These are phyloP conservation scores for Ambrosiella xylebori DNA, from an alignment of 2,329 filamentous ascomycete species.

Conservation along the genomic window DNA sequence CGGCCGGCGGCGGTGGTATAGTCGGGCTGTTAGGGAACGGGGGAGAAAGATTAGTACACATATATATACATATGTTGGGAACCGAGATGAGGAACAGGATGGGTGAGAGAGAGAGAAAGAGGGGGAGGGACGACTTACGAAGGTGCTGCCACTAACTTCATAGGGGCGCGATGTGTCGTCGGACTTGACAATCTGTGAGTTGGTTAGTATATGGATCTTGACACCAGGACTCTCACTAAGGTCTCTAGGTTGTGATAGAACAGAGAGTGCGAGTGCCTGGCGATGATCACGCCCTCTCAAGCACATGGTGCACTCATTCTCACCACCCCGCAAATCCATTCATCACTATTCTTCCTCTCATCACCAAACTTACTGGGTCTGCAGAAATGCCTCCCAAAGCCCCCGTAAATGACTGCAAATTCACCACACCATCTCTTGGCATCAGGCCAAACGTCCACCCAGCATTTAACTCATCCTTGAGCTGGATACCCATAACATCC, in stretches of 20 bases:
- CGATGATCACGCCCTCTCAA: background rate
- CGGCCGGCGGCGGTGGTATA: slow-evolving; percentile 26
- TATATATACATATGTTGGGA: too few species aligned
- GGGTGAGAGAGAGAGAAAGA: background rate
- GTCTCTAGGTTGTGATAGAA: background rate
- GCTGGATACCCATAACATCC: slow-evolving; percentile 14
- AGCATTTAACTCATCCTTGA: slow-evolving; percentile 20
- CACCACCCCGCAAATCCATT: background rate
- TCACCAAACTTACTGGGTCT: slow-evolving; percentile 9
- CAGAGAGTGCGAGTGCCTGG: background rate
- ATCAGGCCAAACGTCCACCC: slow-evolving; percentile 23
- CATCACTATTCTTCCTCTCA: background rate
- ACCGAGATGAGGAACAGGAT: background rate
- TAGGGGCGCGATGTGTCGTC: slow-evolving; percentile 25
- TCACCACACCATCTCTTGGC: slow-evolving; percentile 19
- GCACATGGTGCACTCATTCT: background rate
- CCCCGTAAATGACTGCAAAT: slow-evolving; percentile 27
- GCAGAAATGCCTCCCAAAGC: slow-evolving; percentile 24
- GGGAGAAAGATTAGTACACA: background rate
- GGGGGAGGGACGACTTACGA: slow-evolving; percentile 20
- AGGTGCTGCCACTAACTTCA: slow-evolving; percentile 27
- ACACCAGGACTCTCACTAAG: background rate
- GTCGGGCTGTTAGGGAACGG: slow-evolving; percentile 20
- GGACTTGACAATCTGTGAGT: slow-evolving; percentile 23
- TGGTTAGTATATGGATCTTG: background rate